These are phyloP conservation scores for Barnettozyma vustinii DNA, from an alignment of 805 yeast species.

Conservation along the genomic window DNA sequence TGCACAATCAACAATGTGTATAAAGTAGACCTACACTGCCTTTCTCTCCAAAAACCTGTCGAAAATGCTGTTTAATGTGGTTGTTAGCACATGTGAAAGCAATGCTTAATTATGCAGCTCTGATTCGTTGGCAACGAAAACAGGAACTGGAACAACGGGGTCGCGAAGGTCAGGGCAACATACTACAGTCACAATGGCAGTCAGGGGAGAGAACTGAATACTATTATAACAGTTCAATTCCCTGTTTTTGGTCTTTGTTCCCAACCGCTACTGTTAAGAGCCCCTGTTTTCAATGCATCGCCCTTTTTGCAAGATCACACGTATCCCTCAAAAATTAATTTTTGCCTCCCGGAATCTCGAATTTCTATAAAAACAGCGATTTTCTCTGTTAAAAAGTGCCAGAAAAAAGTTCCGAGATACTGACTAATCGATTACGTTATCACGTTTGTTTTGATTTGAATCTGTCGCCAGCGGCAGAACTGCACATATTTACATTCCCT, in stretches of 20 bases:
- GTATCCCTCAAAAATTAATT: not conserved
- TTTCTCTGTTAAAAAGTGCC: conserved; percentile 3
- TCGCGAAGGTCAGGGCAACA: not conserved
- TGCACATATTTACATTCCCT: not conserved
- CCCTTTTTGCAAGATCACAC: not conserved
- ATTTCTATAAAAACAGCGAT: conserved; percentile 9
- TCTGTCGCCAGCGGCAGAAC: not conserved
- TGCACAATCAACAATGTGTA: too few species aligned
- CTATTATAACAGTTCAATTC: too few species aligned
- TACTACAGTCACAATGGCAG: not conserved
- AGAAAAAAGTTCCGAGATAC: not conserved
- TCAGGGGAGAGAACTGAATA: not conserved
- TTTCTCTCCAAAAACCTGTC: not conserved
- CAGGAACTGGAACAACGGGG: not conserved
- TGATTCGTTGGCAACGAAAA: not conserved
- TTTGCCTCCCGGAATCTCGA: conserved; percentile 2
- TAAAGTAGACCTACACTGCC: not conserved
- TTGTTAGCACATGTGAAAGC: not conserved
- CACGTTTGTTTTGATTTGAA: not conserved
- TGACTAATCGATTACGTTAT: conserved; percentile 2
- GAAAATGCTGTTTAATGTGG: not conserved
- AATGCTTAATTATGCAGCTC: not conserved
- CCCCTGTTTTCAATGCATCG: not conserved
- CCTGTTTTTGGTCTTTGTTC: not conserved
- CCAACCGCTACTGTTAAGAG: not conserved